These are phyloP conservation scores for Phytophthora foliorum DNA, from an alignment of 352 stramenopile genomes.

Conservation along the genomic window DNA sequence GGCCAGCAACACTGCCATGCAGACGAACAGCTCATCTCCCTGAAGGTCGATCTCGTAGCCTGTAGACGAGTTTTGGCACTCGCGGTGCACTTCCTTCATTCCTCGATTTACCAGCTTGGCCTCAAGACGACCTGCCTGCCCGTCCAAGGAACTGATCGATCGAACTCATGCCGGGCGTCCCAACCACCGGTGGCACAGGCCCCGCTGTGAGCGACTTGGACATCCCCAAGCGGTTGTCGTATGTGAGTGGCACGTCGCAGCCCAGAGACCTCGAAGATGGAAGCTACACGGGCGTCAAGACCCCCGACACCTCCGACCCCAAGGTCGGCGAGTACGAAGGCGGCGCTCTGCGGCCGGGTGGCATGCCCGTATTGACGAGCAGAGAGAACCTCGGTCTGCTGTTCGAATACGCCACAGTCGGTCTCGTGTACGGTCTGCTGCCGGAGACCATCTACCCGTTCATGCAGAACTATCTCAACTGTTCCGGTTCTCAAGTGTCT, in stretches of 20 bases:
- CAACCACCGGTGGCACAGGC: conserved; percentile 26
- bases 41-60: conserved; percentile 5
- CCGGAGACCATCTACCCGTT: conserved; percentile 60
- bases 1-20: conserved; percentile 15
- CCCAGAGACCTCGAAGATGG: conserved; percentile 33
- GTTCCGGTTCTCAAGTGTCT: conserved; percentile 48
- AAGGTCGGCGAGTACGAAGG: conserved; percentile 35
- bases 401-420: conserved; percentile 51
- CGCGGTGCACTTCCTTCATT: conserved; percentile 16
- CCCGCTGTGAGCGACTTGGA: conserved; percentile 32
- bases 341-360: conserved; percentile 41
- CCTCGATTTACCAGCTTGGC: conserved; percentile 22
- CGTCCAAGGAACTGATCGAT: neutral
- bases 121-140: conserved; percentile 9
- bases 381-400: conserved; percentile 51
- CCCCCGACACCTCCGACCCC: conserved; percentile 27
- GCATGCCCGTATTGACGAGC: conserved; percentile 36
- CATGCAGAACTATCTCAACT: conserved; percentile 56
- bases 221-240: conserved; percentile 47
- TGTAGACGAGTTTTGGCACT: conserved; percentile 26
- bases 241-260: conserved; percentile 35
- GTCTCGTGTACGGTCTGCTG: conserved; percentile 50
- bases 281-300: conserved; percentile 41
- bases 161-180: conserved; percentile 24
- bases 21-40: conserved; percentile 32